Base-by-base conservation (phyloP, 1,284 basidiomycete species). In the Leccinum solheimii region DNA sequence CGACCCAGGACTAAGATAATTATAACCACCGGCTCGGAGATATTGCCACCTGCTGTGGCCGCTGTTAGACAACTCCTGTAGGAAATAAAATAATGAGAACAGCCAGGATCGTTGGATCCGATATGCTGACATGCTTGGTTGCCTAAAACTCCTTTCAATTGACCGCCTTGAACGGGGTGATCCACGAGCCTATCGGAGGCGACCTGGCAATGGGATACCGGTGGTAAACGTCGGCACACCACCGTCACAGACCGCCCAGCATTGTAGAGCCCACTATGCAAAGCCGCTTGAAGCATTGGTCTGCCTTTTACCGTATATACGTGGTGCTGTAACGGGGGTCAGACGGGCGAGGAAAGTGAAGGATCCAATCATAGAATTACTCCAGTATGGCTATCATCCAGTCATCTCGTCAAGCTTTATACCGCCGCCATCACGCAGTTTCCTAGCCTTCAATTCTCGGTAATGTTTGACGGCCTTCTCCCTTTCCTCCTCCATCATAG, bases 401-500 rank as follows among this genome's bases (percentile, higher is more conserved):
- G 57, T 65, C 51, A 60, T 23, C 27, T 55, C 9, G 23, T 58
- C 64, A 16, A 58, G 53, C 57, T 57, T 63, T 52, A 40, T 51
- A 48, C 61, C 60, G 53, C 57, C 56, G 57, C 58, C 56, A 52
- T 60, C 67, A 56, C 62, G 62, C 61, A 68, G 56, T 58, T 61
- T 77, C 62, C 67, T 69, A 55, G 83, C 85, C 74, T 88, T 91
- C 74, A 92, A 67, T 73, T 87, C 82, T 62, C 91, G 75, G 71
- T 93, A 92, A 59, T 82, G 77, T 68, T 73, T 75, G 61, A 93
- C 86, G 14, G 78, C 89, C 62, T 80, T 86, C 68, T 87, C 86
- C 61, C 91, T 79, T 75, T 92, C 90, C 62, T 80, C 78, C 67
- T 89, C 89, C 83, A 93, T 85, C 86, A 88, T 85, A 10, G 79